A percentile compares a stretch with the other conserved stretches of the same genome.
These are phyloP conservation scores for Vaccinium vitisidaea DNA, from an alignment of 148 eudicot species.

Conservation along the genomic window DNA sequence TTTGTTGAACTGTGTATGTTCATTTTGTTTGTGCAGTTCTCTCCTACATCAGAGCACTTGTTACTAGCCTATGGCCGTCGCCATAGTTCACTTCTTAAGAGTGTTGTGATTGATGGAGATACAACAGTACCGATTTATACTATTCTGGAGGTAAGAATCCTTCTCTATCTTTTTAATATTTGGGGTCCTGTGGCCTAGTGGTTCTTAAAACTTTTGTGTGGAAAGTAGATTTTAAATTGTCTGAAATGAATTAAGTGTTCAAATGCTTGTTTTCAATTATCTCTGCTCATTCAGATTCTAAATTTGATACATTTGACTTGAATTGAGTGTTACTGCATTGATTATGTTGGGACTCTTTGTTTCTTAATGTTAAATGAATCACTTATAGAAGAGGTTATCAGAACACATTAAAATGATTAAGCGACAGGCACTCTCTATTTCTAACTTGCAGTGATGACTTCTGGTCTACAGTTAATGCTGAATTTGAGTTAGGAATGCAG, in stretches of 20 bases:
- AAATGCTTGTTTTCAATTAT: background rate
- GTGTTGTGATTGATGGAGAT: conserved; percentile 90
- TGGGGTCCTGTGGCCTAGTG: background rate
- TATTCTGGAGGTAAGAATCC: conserved; percentile 71
- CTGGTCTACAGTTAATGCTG: background rate
- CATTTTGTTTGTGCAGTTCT: conserved; percentile 58
- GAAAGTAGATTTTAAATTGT: background rate
- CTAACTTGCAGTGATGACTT: background rate
- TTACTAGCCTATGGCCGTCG: conserved; percentile 98
- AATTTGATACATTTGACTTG: background rate
- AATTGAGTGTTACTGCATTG: background rate
- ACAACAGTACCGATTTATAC: conserved; percentile 83
- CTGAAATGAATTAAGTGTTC: background rate
- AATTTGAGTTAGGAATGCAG: background rate
- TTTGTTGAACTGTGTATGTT: background rate
- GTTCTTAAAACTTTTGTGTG: background rate
- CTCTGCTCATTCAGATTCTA: background rate
- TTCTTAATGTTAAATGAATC: background rate
- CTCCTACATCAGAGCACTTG: conserved; percentile 99
- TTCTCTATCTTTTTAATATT: background rate
- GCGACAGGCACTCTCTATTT: background rate
- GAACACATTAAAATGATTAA: background rate
- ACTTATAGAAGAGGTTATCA: background rate
- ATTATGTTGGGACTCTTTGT: background rate
- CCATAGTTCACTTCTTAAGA: conserved; percentile 92